These are phyloP conservation scores for Bolboschoenus planiculmis DNA, from an alignment of 176 grass and related monocot genomes.

Conservation along the genomic window DNA sequence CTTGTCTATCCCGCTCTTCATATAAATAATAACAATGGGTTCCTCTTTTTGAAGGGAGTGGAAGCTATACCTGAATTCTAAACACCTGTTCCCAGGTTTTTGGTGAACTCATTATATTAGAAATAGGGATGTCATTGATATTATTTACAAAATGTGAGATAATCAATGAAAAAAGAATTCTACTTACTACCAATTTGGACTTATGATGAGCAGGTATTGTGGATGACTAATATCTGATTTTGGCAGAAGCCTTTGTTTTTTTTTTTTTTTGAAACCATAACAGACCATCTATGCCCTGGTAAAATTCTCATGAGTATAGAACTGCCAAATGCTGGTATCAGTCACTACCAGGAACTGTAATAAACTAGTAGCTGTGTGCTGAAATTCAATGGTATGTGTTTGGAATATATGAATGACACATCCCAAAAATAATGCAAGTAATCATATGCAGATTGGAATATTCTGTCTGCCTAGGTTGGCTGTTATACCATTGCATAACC, in stretches of 20 bases:
- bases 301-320: background rate
- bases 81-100: background rate
- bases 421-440: background rate
- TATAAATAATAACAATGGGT: background rate
- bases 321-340: background rate
- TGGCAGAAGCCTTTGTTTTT: background rate
- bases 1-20: background rate
- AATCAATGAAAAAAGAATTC: background rate
- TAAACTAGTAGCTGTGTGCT: background rate
- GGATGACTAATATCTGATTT: background rate
- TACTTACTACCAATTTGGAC: background rate
- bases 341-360: background rate
- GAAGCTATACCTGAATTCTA: background rate
- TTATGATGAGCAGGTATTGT: background rate
- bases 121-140: background rate
- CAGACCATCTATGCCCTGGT: background rate
- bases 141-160: background rate
- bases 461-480: slow-evolving; percentile 65
- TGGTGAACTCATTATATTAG: background rate
- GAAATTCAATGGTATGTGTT: background rate
- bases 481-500: slow-evolving; percentile 82
- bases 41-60: background rate
- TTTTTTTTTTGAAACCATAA: background rate
- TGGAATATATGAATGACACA: background rate
- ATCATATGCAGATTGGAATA: slow-evolving; percentile 59